phyloP scores from a whole-genome alignment of 371 early-diverging fungal genomes.

The Agmasoma carcini region DNA sequence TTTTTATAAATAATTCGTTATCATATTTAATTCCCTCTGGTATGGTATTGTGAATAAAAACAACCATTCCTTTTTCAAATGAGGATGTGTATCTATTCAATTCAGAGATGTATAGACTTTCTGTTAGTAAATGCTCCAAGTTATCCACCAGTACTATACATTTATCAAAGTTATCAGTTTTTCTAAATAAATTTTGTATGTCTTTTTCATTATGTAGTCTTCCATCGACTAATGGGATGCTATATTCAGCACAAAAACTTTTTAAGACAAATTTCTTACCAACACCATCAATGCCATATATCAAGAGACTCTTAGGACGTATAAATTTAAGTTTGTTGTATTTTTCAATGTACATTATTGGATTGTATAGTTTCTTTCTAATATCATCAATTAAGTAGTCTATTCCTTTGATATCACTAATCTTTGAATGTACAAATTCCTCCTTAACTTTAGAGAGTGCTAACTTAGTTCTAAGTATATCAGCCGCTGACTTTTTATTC shows the following conservation, averaged over 20 bases:
- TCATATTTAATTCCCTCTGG: slow-evolving; percentile 35
- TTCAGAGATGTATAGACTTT: slow-evolving; percentile 27
- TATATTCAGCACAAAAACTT: slow-evolving; percentile 37
- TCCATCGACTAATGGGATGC: slow-evolving; percentile 35
- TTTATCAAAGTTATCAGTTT: slow-evolving; percentile 23
- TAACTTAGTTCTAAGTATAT: slow-evolving; percentile 33
- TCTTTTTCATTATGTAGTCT: slow-evolving; percentile 27
- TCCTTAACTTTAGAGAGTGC: slow-evolving; percentile 22
- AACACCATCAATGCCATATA: slow-evolving; percentile 48
- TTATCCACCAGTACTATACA: slow-evolving; percentile 48
- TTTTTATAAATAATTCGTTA: slow-evolving; percentile 44
- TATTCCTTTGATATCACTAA: slow-evolving; percentile 31
- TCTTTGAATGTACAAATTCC: slow-evolving; percentile 16
- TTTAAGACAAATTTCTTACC: slow-evolving; percentile 48
- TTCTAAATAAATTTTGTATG: slow-evolving; percentile 40
- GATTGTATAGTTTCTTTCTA: slow-evolving; percentile 23
- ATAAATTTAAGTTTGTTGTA: slow-evolving; percentile 37
- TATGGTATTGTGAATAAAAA: slow-evolving; percentile 25
- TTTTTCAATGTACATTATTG: slow-evolving; percentile 23
- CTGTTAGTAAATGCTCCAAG: slow-evolving; percentile 32
- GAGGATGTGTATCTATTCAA: slow-evolving; percentile 40
- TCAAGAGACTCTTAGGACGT: slow-evolving; percentile 36
- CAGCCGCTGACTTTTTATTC: slow-evolving; percentile 17
- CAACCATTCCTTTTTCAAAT: slow-evolving; percentile 29
- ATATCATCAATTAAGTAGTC: slow-evolving; percentile 31